Conservation (phyloP, 2,329 filamentous ascomycete genomes). For the Monilinia laxa region DNA sequence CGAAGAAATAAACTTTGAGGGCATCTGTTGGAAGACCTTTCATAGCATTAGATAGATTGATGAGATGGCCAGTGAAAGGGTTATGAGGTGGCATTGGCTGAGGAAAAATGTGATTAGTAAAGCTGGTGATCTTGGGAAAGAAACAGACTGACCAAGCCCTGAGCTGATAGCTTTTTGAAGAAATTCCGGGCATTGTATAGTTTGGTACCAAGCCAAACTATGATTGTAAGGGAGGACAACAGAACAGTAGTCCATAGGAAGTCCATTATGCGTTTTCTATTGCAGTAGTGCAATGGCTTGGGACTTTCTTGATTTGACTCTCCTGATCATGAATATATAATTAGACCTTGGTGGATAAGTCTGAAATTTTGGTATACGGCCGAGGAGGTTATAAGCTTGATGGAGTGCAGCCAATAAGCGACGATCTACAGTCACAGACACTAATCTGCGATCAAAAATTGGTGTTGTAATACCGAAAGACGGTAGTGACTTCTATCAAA, state of each 20-base stretch:
- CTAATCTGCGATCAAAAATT: neutral
- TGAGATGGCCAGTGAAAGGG: slow-evolving; percentile 27
- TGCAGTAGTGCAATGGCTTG: neutral
- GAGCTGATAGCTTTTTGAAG: slow-evolving; percentile 1
- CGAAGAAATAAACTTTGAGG: slow-evolving; percentile 27
- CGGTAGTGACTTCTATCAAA: neutral
- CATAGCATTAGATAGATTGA: slow-evolving; percentile 23
- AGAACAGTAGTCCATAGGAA: neutral
- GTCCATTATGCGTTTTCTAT: neutral
- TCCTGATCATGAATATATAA: neutral
- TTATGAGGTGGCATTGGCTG: slow-evolving; percentile 30
- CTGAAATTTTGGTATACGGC: neutral
- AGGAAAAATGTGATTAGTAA: neutral
- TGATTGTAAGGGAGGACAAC: neutral
- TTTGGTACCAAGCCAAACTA: slow-evolving; percentile 3
- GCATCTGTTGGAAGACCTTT: slow-evolving; percentile 25
- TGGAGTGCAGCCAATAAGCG: neutral
- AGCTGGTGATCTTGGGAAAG: neutral
- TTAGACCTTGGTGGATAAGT: neutral
- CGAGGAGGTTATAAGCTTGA: neutral
- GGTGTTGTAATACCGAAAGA: neutral
- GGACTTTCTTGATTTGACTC: no score
- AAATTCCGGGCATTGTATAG: neutral
- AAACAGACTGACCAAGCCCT: slow-evolving; percentile 5
- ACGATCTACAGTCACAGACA: neutral